These are phyloP conservation scores for Pulveroboletus sp. DNA, from an alignment of 768 basidiomycete species.

Conservation along the genomic window DNA sequence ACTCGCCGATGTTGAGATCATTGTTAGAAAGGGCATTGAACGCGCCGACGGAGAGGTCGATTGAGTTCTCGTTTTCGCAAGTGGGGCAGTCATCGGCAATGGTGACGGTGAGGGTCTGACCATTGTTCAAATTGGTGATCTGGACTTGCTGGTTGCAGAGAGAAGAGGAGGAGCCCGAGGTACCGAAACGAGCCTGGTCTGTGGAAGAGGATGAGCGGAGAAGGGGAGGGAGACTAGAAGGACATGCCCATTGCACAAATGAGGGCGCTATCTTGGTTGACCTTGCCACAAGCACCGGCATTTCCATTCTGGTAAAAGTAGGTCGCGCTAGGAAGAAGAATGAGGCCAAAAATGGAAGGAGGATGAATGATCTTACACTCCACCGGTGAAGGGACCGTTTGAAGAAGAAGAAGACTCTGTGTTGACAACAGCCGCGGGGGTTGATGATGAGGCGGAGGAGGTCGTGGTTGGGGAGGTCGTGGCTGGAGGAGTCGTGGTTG, in stretches of 20 bases:
- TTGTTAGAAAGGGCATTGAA: slow-evolving; percentile 52
- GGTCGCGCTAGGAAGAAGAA: slow-evolving; percentile 44
- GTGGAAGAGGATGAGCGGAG: slow-evolving; percentile 5
- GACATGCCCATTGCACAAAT: slow-evolving; percentile 63
- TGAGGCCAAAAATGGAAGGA: background rate
- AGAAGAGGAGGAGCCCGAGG: slow-evolving; percentile 40
- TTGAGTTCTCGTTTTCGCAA: slow-evolving; percentile 59
- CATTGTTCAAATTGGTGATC: slow-evolving; percentile 58
- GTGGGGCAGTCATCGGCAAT: slow-evolving; percentile 83
- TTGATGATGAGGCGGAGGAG: too few species aligned
- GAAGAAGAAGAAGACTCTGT: too few species aligned
- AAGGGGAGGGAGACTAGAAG: background rate
- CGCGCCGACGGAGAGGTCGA: slow-evolving; percentile 69
- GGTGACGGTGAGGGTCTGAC: slow-evolving; percentile 51
- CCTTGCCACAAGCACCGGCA: slow-evolving; percentile 75
- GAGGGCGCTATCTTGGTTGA: slow-evolving; percentile 50
- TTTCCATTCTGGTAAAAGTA: slow-evolving; percentile 68
- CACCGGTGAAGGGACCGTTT: slow-evolving; percentile 29
- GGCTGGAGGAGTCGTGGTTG: background rate
- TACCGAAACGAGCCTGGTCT: slow-evolving; percentile 54
- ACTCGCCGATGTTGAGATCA: slow-evolving; percentile 43
- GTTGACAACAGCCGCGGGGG: too few species aligned
- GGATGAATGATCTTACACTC: slow-evolving; percentile 38
- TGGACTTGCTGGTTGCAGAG: slow-evolving; percentile 64
- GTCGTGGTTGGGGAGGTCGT: too few species aligned